Evolutionary conservation across 2,329 filamentous ascomycete species (phyloP).

Genomic region (Rhexocercosporidium sp.): DNA sequence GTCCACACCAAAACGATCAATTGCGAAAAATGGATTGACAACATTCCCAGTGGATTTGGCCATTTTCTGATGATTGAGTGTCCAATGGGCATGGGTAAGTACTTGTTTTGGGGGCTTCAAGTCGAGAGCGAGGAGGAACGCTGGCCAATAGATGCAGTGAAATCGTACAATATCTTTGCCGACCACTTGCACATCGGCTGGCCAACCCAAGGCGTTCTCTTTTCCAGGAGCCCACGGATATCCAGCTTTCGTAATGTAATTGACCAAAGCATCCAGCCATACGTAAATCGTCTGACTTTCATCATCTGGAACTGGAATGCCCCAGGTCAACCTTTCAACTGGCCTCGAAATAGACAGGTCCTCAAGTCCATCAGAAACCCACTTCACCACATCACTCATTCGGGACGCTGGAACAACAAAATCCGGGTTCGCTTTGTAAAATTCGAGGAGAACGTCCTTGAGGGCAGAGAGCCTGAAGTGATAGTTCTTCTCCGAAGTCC

Average conservation of each 20-base stretch:
- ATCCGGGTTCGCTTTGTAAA: constrained; percentile 77
- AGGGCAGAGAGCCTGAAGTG: constrained; percentile 91
- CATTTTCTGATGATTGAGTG: constrained; percentile 90
- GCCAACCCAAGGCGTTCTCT: constrained; percentile 74
- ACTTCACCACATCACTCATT: constrained; percentile 78
- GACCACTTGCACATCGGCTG: constrained; percentile 88
- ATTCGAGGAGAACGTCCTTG: constrained; percentile 75
- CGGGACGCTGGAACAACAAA: constrained; percentile 77
- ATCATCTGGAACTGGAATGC: constrained; percentile 86
- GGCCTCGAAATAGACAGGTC: constrained; percentile 92
- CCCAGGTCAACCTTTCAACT: constrained; percentile 79
- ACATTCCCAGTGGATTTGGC: constrained; percentile 95
- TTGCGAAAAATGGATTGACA: constrained; percentile 90
- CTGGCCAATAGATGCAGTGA: constrained; percentile 98
- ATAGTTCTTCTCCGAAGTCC: constrained; percentile 92
- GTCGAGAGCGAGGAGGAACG: constrained; percentile 86
- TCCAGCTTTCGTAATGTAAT: constrained; percentile 87
- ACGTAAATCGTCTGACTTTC: constrained; percentile 92
- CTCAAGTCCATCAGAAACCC: constrained; percentile 77
- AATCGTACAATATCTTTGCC: constrained; percentile 97
- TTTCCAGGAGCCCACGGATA: constrained; percentile 78
- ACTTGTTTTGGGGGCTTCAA: constrained; percentile 80
- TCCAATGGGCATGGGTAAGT: constrained; percentile 94
- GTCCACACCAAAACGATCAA: constrained; percentile 88
- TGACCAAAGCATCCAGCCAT: constrained; percentile 95